phyloP scores from a whole-genome alignment of 2,329 filamentous ascomycete genomes.

The Bisporella sp. region DNA sequence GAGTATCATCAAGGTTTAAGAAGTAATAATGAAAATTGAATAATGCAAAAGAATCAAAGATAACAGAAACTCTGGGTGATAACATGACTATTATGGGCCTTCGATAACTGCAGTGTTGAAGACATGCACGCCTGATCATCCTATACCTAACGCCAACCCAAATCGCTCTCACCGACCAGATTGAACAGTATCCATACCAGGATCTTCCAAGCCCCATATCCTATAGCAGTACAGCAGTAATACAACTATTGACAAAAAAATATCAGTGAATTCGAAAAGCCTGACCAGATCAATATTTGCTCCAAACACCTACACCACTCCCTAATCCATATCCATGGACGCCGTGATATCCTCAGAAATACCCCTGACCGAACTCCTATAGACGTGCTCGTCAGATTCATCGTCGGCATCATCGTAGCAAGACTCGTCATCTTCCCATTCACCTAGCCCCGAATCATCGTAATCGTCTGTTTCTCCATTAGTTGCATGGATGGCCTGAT shows the following conservation, averaged over 20 bases:
- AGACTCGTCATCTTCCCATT: constrained; percentile 35
- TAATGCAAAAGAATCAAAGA: too few relatives aligned
- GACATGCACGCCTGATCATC: background rate
- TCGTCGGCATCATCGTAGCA: constrained; percentile 29
- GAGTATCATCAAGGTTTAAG: too few relatives aligned
- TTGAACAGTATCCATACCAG: constrained; percentile 4
- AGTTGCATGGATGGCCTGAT: constrained; percentile 40
- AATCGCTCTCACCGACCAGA: constrained; percentile 17
- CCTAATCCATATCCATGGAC: constrained; percentile 51
- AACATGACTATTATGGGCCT: too few relatives aligned
- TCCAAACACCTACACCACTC: constrained; percentile 6
- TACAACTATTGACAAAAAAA: background rate
- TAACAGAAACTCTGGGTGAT: too few relatives aligned
- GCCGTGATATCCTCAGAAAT: constrained; percentile 58
- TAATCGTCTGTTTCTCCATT: constrained; percentile 28
- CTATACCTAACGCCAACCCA: constrained; percentile 11
- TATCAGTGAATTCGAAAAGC: background rate
- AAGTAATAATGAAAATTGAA: too few relatives aligned
- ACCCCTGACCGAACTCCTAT: constrained; percentile 41
- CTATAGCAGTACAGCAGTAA: constrained; percentile 12
- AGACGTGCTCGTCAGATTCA: constrained; percentile 32
- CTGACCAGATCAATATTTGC: background rate
- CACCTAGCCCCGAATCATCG: constrained; percentile 32
- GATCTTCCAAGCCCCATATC: constrained; percentile 1
- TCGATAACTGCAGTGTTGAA: background rate